These are phyloP conservation scores for Fusarium chuoi DNA, from an alignment of 2,329 filamentous ascomycete genomes.

Conservation along the genomic window DNA sequence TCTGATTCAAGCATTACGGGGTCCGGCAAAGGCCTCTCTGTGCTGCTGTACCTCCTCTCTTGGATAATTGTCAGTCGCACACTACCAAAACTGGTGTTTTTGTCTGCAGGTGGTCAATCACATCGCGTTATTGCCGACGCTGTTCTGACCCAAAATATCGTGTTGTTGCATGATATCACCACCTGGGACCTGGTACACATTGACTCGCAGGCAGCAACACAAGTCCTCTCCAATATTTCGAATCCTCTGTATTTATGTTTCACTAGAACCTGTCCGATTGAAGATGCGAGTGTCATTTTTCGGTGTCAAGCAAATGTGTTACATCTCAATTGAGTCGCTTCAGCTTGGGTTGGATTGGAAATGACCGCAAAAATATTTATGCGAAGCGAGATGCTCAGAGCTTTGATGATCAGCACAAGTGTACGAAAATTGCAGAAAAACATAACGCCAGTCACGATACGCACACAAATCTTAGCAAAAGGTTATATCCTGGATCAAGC, in stretches of 20 bases:
- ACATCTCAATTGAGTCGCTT: background rate
- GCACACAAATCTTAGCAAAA: too few relatives aligned
- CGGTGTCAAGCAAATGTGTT: rapidly evolving
- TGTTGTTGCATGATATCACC: background rate
- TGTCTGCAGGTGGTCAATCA: rapidly evolving
- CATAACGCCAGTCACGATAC: too few relatives aligned
- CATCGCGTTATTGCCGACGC: rapidly evolving
- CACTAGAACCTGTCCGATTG: rapidly evolving
- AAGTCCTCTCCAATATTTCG: rapidly evolving
- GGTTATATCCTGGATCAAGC: too few relatives aligned
- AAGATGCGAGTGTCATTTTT: rapidly evolving
- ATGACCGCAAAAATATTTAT: background rate
- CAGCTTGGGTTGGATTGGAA: too few relatives aligned
- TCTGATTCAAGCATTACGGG: background rate
- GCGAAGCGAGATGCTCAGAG: background rate
- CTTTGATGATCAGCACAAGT: background rate
- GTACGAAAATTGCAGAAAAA: too few relatives aligned
- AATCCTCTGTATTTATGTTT: background rate
- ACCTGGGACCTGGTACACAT: rapidly evolving
- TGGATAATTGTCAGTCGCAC: rapidly evolving
- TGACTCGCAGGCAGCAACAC: too few relatives aligned
- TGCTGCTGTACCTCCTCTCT: background rate
- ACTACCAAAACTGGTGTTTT: rapidly evolving
- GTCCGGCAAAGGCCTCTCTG: rapidly evolving
- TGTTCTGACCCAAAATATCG: background rate